Conservation (phyloP, 208 protist genomes). For the Crithidia bombi region DNA sequence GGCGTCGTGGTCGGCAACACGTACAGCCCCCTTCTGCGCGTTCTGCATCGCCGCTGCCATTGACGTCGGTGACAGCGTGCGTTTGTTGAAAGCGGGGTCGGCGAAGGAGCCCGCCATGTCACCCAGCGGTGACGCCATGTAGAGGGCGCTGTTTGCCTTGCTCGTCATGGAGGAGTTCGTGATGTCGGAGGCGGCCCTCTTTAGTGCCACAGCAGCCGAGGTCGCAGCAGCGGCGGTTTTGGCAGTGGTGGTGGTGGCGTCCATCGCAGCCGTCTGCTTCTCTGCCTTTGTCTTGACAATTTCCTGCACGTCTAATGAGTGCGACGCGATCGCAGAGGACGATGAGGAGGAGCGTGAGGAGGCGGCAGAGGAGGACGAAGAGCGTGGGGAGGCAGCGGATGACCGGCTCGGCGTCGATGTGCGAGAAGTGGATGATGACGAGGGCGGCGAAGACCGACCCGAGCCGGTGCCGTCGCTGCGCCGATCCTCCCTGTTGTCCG, state of each 20-base stretch:
- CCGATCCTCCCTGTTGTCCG: neutral
- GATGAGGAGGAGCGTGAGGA: conserved; percentile 12
- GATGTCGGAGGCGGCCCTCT: conserved; percentile 6
- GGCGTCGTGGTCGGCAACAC: neutral
- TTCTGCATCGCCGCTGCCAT: conserved; percentile 1
- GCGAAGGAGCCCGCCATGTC: conserved; percentile 4
- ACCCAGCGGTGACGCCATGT: conserved; percentile 2
- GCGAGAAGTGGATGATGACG: conserved; percentile 5
- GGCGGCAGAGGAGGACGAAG: conserved; percentile 4
- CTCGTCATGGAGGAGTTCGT: conserved; percentile 29
- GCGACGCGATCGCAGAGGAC: neutral
- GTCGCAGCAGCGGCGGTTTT: neutral
- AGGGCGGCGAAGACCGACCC: conserved; percentile 8
- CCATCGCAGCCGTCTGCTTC: neutral
- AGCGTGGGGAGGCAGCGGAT: neutral
- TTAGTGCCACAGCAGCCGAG: neutral
- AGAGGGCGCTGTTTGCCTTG: conserved; percentile 10
- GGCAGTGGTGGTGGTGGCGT: neutral
- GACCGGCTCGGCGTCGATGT: conserved; percentile 22
- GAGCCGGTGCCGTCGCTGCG: neutral
- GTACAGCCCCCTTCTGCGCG: neutral
- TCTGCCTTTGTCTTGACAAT: neutral
- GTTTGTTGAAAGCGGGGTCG: neutral
- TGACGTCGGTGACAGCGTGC: neutral
- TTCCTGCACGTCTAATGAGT: neutral